phyloP scores from a whole-genome alignment of 257 asterid species.

The Fraxinus pennsylvanica region DNA sequence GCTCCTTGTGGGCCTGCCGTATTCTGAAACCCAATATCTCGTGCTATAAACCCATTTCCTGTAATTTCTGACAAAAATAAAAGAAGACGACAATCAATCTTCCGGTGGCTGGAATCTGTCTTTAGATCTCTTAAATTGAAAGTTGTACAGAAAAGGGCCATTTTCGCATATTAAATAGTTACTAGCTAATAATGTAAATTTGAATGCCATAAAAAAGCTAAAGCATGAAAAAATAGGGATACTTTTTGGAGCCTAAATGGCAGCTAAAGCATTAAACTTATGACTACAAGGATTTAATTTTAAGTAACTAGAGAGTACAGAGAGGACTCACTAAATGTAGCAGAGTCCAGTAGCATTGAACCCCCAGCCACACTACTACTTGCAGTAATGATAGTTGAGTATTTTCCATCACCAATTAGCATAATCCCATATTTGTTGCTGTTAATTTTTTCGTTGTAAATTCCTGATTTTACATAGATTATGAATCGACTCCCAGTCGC shows the following conservation, averaged over 20 bases:
- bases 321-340: conserved; percentile 36
- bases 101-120: not conserved
- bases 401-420: conserved; percentile 75
- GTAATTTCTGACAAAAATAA: conserved; percentile 28
- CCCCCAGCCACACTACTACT: conserved; percentile 48
- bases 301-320: not conserved
- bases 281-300: not conserved
- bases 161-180: not conserved
- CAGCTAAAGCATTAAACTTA: not conserved
- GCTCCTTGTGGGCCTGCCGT: conserved; percentile 35
- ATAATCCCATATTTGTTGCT: conserved; percentile 67
- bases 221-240: not conserved
- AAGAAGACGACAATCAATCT: not conserved
- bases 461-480: conserved; percentile 50
- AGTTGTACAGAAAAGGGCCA: not conserved
- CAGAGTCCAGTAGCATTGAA: conserved; percentile 25
- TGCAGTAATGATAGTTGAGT: conserved; percentile 52
- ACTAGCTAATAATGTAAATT: not conserved
- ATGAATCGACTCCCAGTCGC: conserved; percentile 36
- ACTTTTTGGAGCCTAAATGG: not conserved
- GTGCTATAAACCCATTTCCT: conserved; percentile 38
- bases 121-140: not conserved
- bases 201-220: not conserved
- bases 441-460: conserved; percentile 58
- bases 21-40: conserved; percentile 43